These are phyloP conservation scores for Hypoxylon rubiginosum DNA, from an alignment of 2,329 filamentous ascomycete species.

Conservation along the genomic window DNA sequence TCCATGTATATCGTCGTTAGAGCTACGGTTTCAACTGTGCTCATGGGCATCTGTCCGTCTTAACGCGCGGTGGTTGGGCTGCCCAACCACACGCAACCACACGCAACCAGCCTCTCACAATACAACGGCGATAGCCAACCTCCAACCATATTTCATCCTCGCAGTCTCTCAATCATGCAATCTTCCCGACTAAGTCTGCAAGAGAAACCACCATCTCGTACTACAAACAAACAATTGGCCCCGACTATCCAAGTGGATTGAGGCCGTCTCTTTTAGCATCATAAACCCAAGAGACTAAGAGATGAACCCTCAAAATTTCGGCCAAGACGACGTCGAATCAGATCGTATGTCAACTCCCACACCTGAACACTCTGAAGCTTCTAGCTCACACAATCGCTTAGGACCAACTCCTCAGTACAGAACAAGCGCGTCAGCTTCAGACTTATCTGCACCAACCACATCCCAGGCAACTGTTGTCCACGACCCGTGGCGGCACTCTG, in stretches of 20 bases:
- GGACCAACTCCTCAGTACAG: constrained; percentile 39
- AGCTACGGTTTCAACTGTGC: constrained; percentile 26
- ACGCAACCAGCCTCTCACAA: constrained; percentile 45
- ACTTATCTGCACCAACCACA: constrained; percentile 37
- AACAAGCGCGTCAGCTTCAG: constrained; percentile 35
- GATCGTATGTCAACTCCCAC: constrained; percentile 42
- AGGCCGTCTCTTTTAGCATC: constrained; percentile 30
- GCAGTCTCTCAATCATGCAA: constrained; percentile 29
- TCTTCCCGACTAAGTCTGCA: constrained; percentile 32
- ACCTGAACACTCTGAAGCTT: constrained; percentile 8
- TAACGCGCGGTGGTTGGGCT: constrained; percentile 35
- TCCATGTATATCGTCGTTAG: constrained; percentile 4
- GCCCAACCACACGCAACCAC: constrained; percentile 40
- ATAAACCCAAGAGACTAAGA: constrained; percentile 22
- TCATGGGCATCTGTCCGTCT: constrained; percentile 8
- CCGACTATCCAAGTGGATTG: constrained; percentile 32
- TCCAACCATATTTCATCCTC: constrained; percentile 42
- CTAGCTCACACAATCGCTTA: constrained; percentile 30
- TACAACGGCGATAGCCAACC: constrained; percentile 30
- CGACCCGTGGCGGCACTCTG: constrained; percentile 37
- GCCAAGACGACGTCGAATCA: constrained; percentile 42
- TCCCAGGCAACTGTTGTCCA: constrained; percentile 49
- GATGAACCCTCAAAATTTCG: constrained; percentile 44
- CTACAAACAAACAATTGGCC: constrained; percentile 38
- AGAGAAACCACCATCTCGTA: constrained; percentile 29